Evolutionary conservation across 2,329 filamentous ascomycete species (phyloP).

Genomic region (Proliferodiscus dingleyae): DNA sequence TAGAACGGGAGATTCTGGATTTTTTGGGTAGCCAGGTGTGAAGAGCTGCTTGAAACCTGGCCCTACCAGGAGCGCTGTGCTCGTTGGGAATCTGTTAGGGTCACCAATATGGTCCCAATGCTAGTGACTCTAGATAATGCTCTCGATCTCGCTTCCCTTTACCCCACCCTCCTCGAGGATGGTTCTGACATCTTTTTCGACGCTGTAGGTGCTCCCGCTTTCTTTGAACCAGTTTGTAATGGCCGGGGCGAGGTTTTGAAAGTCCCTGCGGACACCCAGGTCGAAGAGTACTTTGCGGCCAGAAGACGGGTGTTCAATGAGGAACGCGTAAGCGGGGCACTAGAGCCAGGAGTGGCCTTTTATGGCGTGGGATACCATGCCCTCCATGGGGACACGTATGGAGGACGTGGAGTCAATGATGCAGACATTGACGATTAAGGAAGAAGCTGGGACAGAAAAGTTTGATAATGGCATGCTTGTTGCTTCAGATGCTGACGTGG

Average conservation of each 20-base stretch:
- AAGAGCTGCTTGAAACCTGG: conserved; percentile 41
- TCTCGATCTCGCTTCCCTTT: conserved; percentile 31
- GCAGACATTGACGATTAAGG: conserved; percentile 28
- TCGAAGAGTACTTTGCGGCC: conserved; percentile 33
- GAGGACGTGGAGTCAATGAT: conserved; percentile 32
- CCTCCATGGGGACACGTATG: conserved; percentile 21
- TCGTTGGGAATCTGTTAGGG: conserved; percentile 37
- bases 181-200: conserved; percentile 39
- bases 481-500: too few relatives aligned
- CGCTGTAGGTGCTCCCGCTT: conserved; percentile 33
- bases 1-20: conserved; percentile 34
- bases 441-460: conserved; percentile 29
- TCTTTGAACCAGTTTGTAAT: conserved; percentile 29
- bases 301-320: conserved; percentile 41
- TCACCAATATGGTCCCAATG: conserved; percentile 42
- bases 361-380: conserved; percentile 28
- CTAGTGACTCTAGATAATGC: conserved; percentile 33
- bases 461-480: too few relatives aligned
- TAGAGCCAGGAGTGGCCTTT: conserved; percentile 33
- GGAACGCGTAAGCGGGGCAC: conserved; percentile 41
- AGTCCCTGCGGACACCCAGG: conserved; percentile 39
- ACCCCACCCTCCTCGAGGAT: conserved; percentile 37
- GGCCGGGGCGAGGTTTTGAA: conserved; percentile 34
- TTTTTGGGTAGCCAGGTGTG: conserved; percentile 41
- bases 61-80: conserved; percentile 42